phyloP scores from a whole-genome alignment of 1,139 yeast species.

The Arxiozyma telluris region DNA sequence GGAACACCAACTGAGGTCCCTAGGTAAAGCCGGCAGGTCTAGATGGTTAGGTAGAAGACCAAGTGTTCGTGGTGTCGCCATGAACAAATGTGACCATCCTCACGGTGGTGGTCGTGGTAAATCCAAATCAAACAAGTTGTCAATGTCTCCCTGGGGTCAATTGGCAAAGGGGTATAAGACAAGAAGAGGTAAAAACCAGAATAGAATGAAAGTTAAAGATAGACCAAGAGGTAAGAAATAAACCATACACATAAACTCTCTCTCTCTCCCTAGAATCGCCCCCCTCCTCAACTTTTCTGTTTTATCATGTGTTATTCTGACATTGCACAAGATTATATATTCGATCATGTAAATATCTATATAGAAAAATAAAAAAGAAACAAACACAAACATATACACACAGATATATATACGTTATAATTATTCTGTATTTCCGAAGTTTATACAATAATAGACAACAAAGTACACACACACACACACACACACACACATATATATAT shows the following conservation, averaged over 20 bases:
- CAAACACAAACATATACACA: neutral
- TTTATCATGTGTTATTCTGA: neutral
- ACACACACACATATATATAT: too few species aligned
- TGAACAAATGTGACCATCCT: conserved; percentile 97
- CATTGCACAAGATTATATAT: neutral
- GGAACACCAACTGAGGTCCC: conserved; percentile 79
- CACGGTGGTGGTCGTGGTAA: conserved; percentile 99
- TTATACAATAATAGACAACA: too few species aligned
- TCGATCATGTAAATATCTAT: conserved; percentile 2
- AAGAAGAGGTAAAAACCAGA: conserved; percentile 77
- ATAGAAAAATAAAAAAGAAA: too few species aligned
- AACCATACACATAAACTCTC: neutral
- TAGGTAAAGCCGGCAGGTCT: conserved; percentile 96
- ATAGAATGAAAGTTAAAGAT: conserved; percentile 78
- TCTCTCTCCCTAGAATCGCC: too few species aligned
- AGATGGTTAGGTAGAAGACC: conserved; percentile 94
- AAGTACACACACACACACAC: too few species aligned
- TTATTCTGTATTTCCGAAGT: too few species aligned
- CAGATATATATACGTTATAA: too few species aligned
- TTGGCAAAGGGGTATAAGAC: conserved; percentile 90
- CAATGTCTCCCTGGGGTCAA: conserved; percentile 96
- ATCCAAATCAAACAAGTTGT: conserved; percentile 87
- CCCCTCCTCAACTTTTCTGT: neutral
- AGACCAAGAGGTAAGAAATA: conserved; percentile 52
- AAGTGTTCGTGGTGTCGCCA: conserved; percentile 94